Evolutionary conservation across 805 yeast species (phyloP).

Genomic region (Lipomyces chichibuensis): DNA sequence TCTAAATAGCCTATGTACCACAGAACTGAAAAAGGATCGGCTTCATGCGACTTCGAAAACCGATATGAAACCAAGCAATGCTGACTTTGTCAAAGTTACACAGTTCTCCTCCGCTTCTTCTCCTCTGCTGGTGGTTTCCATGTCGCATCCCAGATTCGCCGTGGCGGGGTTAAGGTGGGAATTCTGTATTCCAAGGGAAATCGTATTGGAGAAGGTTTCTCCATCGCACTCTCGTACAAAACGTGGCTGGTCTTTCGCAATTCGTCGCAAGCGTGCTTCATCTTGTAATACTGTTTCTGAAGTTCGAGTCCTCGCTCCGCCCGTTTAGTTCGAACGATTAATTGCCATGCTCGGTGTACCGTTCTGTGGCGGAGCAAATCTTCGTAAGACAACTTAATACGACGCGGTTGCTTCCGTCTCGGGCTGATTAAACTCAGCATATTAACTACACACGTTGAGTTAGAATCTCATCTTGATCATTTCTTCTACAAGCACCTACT

Average conservation of each 20-base stretch:
- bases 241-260: slow-evolving; percentile 52
- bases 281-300: slow-evolving; percentile 63
- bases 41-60: neutral
- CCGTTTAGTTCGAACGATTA: slow-evolving; percentile 58
- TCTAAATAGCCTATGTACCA: neutral
- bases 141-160: slow-evolving; percentile 69
- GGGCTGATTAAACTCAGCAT: slow-evolving; percentile 85
- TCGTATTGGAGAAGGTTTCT: slow-evolving; percentile 51
- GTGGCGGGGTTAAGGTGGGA: slow-evolving; percentile 90
- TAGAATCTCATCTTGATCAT: slow-evolving; percentile 38
- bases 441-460: slow-evolving; percentile 51
- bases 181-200: slow-evolving; percentile 83
- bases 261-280: slow-evolving; percentile 72
- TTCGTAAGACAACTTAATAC: slow-evolving; percentile 73
- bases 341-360: slow-evolving; percentile 80
- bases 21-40: no score
- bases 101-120: slow-evolving; percentile 4
- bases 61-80: neutral
- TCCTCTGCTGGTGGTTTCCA: slow-evolving; percentile 40
- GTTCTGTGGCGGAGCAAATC: slow-evolving; percentile 84
- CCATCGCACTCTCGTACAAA: slow-evolving; percentile 66
- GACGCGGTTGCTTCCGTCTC: slow-evolving; percentile 81
- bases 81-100: neutral
- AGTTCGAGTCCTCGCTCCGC: slow-evolving; percentile 45
- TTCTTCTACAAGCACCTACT: neutral